Evolutionary conservation across 2,329 filamentous ascomycete genomes (phyloP).

Genomic region (Colletotrichum australisinense): DNA sequence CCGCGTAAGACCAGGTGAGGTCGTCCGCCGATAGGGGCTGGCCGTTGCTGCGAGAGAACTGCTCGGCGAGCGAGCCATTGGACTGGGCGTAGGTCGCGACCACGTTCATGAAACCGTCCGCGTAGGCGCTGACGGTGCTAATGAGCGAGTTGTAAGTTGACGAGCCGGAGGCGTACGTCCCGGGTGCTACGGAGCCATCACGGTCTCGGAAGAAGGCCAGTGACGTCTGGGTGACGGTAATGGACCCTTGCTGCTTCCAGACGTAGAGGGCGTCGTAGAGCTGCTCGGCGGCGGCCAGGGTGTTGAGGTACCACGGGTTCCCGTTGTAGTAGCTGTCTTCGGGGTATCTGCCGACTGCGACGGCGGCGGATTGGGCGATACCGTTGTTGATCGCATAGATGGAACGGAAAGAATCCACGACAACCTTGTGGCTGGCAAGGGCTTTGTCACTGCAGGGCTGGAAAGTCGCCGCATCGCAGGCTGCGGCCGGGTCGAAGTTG

Average conservation of each 20-base stretch:
- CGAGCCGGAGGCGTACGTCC: conserved; percentile 68
- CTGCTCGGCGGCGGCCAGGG: conserved; percentile 82
- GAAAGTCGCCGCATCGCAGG: conserved; percentile 78
- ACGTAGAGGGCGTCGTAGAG: conserved; percentile 81
- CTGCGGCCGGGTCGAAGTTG: conserved; percentile 74
- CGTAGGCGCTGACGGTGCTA: conserved; percentile 67
- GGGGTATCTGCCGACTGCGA: conserved; percentile 74
- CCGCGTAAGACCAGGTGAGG: conserved; percentile 80
- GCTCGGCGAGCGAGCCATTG: conserved; percentile 75
- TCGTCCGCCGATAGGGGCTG: conserved; percentile 71
- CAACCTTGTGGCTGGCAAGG: conserved; percentile 80
- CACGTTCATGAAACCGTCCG: conserved; percentile 70
- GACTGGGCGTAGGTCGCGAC: conserved; percentile 71
- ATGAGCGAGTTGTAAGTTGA: conserved; percentile 65
- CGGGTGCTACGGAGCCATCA: conserved; percentile 65
- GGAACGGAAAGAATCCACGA: conserved; percentile 79
- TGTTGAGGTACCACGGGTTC: conserved; percentile 86
- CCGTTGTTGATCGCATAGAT: conserved; percentile 78
- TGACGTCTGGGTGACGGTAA: conserved; percentile 74
- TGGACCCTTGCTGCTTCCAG: conserved; percentile 72
- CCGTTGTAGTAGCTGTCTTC: conserved; percentile 82
- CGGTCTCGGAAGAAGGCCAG: conserved; percentile 79
- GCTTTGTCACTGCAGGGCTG: conserved; percentile 79
- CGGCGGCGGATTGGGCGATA: conserved; percentile 67
- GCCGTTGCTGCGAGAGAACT: conserved; percentile 68